Conservation (phyloP, 1,284 basidiomycete species). For the Inonotus hispidus region DNA sequence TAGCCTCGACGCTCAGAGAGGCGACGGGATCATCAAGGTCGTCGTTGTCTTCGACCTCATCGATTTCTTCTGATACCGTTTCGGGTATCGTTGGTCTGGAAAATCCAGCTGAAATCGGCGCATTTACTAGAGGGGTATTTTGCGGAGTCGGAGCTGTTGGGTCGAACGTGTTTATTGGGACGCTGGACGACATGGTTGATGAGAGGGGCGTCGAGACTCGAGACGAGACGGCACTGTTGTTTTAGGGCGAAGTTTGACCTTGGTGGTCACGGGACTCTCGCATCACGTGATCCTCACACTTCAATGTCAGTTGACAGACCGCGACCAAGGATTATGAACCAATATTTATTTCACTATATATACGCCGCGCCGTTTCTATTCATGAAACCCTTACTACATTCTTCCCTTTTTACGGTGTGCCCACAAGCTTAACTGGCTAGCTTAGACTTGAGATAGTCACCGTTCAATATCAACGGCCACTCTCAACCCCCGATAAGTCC, state of each 20-base stretch:
- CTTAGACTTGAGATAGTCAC: too few species aligned
- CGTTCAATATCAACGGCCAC: too few species aligned
- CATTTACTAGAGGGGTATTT: constrained; percentile 73
- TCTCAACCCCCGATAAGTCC: too few species aligned
- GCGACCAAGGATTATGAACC: too few species aligned
- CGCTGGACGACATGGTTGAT: constrained; percentile 11
- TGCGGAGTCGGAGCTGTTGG: constrained; percentile 72
- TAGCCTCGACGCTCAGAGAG: constrained; percentile 75
- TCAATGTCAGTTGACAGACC: too few species aligned
- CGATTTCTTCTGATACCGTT: constrained; percentile 47
- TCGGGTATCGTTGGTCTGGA: constrained; percentile 69
- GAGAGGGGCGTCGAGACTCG: not conserved
- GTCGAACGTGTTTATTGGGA: constrained; percentile 26
- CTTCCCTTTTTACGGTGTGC: too few species aligned
- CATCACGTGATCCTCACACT: too few species aligned
- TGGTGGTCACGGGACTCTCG: not conserved
- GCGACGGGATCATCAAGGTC: constrained; percentile 43
- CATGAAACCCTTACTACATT: too few species aligned
- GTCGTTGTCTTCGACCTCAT: constrained; percentile 21
- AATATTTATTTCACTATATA: too few species aligned
- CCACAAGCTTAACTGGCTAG: too few species aligned
- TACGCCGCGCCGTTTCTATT: too few species aligned
- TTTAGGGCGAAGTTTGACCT: not conserved
- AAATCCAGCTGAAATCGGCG: constrained; percentile 60
- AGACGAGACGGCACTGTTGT: not conserved